phyloP scores from a whole-genome alignment of 140 eudicot genomes.

The Bidens hawaiensis region DNA sequence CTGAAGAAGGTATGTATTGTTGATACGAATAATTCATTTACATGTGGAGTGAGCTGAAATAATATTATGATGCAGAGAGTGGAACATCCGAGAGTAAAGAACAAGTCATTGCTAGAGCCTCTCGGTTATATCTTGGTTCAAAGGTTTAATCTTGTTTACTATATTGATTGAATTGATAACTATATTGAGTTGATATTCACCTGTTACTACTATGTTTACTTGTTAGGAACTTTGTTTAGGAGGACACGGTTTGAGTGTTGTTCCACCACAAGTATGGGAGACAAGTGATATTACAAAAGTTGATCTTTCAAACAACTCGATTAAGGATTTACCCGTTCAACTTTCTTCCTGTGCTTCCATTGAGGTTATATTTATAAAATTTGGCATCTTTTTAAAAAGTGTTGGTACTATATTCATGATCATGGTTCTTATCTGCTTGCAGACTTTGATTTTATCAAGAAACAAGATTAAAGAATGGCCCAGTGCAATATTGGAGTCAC shows the following conservation, averaged over 20 bases:
- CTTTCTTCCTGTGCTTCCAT: conserved; percentile 70
- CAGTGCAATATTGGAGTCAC: conserved; percentile 55
- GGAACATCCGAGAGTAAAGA: conserved; percentile 57
- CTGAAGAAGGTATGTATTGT: conserved; percentile 68
- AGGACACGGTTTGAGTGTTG: conserved; percentile 55
- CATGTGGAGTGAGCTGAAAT: background rate
- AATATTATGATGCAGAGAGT: conserved; percentile 40
- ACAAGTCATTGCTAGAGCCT: conserved; percentile 56
- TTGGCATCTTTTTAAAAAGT: background rate
- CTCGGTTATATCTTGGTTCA: conserved; percentile 73
- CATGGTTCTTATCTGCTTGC: conserved; percentile 27
- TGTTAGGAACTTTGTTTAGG: conserved; percentile 73
- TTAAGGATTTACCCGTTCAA: conserved; percentile 64
- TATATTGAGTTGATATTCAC: conserved; percentile 29
- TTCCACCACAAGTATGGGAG: conserved; percentile 78
- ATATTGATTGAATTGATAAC: background rate
- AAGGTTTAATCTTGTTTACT: conserved; percentile 49
- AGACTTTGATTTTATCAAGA: conserved; percentile 80
- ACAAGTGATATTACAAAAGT: conserved; percentile 66
- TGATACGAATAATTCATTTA: background rate
- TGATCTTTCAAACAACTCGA: conserved; percentile 73
- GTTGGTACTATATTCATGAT: conserved; percentile 11
- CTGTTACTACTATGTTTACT: conserved; percentile 32
- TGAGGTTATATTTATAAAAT: conserved; percentile 43
- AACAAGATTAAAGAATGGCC: conserved; percentile 95